These are phyloP conservation scores for Amyloporia xantha DNA, from an alignment of 768 basidiomycete species.

Conservation along the genomic window DNA sequence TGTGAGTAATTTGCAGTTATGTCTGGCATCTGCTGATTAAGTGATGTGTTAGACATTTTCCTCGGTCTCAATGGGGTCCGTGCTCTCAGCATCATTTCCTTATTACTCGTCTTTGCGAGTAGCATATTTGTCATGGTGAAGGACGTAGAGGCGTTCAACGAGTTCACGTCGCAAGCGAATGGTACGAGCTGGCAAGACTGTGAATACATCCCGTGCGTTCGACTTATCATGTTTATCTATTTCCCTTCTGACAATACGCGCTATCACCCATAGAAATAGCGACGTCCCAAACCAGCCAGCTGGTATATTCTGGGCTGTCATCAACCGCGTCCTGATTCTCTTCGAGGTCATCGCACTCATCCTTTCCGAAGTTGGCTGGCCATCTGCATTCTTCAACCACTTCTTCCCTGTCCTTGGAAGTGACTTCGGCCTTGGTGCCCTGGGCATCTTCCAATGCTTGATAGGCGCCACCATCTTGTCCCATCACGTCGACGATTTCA, in stretches of 20 bases:
- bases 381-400: conserved; percentile 67
- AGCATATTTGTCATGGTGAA: conserved; percentile 68
- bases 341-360: conserved; percentile 78
- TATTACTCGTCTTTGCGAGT: conserved; percentile 76
- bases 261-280: conserved; percentile 52
- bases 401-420: conserved; percentile 85
- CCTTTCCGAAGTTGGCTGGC: conserved; percentile 81
- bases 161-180: conserved; percentile 38
- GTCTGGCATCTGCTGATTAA: no score
- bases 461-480: conserved; percentile 56
- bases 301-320: conserved; percentile 86
- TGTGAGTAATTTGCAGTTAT: conserved; percentile 43
- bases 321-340: conserved; percentile 83
- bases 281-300: conserved; percentile 90
- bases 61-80: conserved; percentile 77
- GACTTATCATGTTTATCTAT: background rate
- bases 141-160: conserved; percentile 72
- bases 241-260: background rate
- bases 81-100: conserved; percentile 67
- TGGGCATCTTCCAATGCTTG: conserved; percentile 83
- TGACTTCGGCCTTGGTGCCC: conserved; percentile 76
- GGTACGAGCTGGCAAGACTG: conserved; percentile 42
- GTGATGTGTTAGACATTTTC: conserved; percentile 44
- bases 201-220: conserved; percentile 71
- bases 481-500: conserved; percentile 74